These are phyloP conservation scores for Phaeosphaeriaceae sp. DNA, from an alignment of 2,329 filamentous ascomycete genomes.

Conservation along the genomic window DNA sequence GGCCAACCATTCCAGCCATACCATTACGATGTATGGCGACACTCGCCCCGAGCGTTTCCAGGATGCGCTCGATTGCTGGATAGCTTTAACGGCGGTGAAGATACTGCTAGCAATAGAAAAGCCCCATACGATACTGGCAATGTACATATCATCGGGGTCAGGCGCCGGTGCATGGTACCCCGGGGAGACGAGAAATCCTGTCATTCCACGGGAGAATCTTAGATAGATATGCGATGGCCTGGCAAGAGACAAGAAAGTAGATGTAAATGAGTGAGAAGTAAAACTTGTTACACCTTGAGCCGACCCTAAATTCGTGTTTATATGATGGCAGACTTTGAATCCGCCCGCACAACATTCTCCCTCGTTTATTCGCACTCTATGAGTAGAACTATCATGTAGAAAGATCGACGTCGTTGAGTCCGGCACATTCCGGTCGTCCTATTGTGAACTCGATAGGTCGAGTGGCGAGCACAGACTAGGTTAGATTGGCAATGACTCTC, in stretches of 20 bases:
- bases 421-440: background rate
- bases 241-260: slow-evolving; percentile 1
- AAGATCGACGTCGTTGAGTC: background rate
- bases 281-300: background rate
- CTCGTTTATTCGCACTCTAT: background rate
- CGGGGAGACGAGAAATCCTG: slow-evolving; percentile 5
- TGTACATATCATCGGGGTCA: slow-evolving; percentile 4
- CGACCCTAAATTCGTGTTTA: background rate
- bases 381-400: slow-evolving; percentile 1
- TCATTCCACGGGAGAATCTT: background rate
- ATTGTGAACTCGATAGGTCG: background rate
- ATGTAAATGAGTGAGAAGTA: slow-evolving; percentile 3
- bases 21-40: slow-evolving; percentile 52
- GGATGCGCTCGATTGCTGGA: slow-evolving; percentile 1
- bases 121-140: slow-evolving; percentile 5
- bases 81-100: slow-evolving; percentile 5
- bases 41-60: slow-evolving; percentile 1
- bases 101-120: slow-evolving; percentile 5
- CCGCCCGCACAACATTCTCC: too few relatives aligned
- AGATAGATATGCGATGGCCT: too few relatives aligned
- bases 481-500: slow-evolving; percentile 4
- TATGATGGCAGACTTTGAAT: background rate
- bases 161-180: slow-evolving; percentile 1
- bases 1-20: slow-evolving; percentile 55
- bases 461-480: background rate